Conservation (phyloP, 371 early-diverging fungal species). For the Zychaea mexicana region DNA sequence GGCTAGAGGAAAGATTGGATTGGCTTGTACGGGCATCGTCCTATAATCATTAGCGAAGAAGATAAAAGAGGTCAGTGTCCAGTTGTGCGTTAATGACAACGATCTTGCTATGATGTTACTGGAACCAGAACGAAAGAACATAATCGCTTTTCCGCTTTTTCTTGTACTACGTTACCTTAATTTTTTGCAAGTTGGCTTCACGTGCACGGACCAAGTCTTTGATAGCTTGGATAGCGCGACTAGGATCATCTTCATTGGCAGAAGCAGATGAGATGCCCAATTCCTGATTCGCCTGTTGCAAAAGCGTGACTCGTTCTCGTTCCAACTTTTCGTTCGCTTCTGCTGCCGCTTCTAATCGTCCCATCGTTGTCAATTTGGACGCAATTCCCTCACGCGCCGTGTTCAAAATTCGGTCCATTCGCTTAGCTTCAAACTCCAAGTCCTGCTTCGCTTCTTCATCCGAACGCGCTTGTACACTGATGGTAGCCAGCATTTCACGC, state of each 20-base stretch:
- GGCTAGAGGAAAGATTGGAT: slow-evolving; percentile 6
- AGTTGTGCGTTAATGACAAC: too few species aligned
- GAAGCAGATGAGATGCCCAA: slow-evolving; percentile 7
- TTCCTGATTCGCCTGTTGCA: slow-evolving; percentile 16
- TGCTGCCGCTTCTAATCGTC: slow-evolving; percentile 25
- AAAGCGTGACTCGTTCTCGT: slow-evolving; percentile 23
- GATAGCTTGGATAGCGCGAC: slow-evolving; percentile 3
- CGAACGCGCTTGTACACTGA: background rate
- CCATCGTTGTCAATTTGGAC: slow-evolving; percentile 22
- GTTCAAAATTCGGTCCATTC: slow-evolving; percentile 15
- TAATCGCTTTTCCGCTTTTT: background rate
- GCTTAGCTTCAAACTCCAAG: slow-evolving; percentile 12
- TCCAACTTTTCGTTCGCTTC: slow-evolving; percentile 27
- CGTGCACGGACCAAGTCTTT: slow-evolving; percentile 5
- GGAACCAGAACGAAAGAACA: background rate
- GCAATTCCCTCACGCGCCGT: slow-evolving; percentile 15
- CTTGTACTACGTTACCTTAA: slow-evolving; percentile 8
- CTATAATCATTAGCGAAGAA: slow-evolving; percentile 10
- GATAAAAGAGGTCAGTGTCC: too few species aligned
- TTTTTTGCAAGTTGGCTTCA: slow-evolving; percentile 7
- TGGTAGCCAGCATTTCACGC: slow-evolving; percentile 36
- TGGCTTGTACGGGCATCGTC: slow-evolving; percentile 15
- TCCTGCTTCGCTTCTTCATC: slow-evolving; percentile 20
- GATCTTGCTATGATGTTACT: background rate
- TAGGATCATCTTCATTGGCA: background rate